Evolutionary conservation across 2,329 filamentous ascomycete species (phyloP).

Genomic region (Claviceps humidiphila): DNA sequence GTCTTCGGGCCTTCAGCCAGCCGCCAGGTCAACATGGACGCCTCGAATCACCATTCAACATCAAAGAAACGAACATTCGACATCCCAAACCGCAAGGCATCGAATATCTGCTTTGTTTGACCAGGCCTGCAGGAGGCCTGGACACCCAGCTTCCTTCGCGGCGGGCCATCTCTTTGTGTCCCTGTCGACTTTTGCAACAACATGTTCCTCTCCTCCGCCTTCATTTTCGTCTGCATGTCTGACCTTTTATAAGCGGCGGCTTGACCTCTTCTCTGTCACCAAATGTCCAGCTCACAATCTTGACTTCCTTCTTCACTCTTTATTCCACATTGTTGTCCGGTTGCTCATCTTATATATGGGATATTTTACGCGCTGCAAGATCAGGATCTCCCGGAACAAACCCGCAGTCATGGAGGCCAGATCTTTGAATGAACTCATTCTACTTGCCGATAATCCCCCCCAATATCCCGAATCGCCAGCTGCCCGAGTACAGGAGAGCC

Average conservation of each 20-base stretch:
- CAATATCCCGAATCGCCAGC: conserved; percentile 69
- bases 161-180: neutral
- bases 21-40: too few relatives aligned
- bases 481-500: conserved; percentile 51
- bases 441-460: conserved; percentile 77
- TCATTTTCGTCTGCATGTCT: neutral
- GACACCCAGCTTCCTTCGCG: neutral
- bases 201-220: neutral
- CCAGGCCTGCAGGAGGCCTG: neutral
- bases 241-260: neutral
- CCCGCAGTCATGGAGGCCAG: conserved; percentile 52
- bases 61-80: neutral
- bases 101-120: neutral
- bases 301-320: neutral
- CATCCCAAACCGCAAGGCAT: neutral
- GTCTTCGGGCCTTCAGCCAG: too few relatives aligned
- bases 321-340: neutral
- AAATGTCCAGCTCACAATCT: neutral
- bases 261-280: neutral
- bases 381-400: neutral
- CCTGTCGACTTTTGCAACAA: neutral
- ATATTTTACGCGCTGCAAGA: neutral
- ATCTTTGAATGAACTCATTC: conserved; percentile 62
- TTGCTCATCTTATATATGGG: neutral
- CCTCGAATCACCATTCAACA: neutral